phyloP scores from a whole-genome alignment of 2,329 filamentous ascomycete genomes.

The Talaromyces islandicus region DNA sequence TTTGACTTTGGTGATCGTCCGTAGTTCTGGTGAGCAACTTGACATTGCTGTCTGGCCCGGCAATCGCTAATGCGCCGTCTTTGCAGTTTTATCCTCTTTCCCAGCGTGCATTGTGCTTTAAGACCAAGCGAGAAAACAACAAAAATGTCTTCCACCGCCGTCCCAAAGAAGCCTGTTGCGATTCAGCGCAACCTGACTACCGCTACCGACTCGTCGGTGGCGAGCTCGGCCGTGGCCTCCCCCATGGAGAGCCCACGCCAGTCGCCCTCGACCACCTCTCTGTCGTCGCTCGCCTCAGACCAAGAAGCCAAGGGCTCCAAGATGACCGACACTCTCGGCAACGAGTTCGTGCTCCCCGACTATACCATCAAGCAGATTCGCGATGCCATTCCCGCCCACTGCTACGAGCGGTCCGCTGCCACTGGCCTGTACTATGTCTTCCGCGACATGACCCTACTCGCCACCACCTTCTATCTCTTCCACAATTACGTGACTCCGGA shows the following conservation, averaged over 20 bases:
- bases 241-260: constrained; percentile 55
- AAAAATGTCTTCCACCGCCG: constrained; percentile 46
- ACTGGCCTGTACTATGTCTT: constrained; percentile 75
- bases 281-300: constrained; percentile 78
- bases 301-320: constrained; percentile 40
- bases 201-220: constrained; percentile 50
- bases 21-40: not conserved
- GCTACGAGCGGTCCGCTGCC: constrained; percentile 78
- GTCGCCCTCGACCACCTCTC: constrained; percentile 77
- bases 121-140: constrained; percentile 9
- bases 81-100: not conserved
- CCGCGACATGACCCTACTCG: constrained; percentile 69
- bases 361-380: constrained; percentile 97
- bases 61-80: not conserved
- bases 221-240: constrained; percentile 50
- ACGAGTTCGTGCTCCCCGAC: constrained; percentile 87
- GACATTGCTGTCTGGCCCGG: not conserved
- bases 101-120: not conserved
- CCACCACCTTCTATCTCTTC: constrained; percentile 76
- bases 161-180: constrained; percentile 38
- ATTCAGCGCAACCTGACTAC: constrained; percentile 49
- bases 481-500: constrained; percentile 86
- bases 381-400: constrained; percentile 95
- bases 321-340: constrained; percentile 87
- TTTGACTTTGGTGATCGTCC: not conserved